Percentiles rank a stretch among this genome's conserved stretches.
Conservation (phyloP, 345 rosid species). For the Camelina neglecta region DNA sequence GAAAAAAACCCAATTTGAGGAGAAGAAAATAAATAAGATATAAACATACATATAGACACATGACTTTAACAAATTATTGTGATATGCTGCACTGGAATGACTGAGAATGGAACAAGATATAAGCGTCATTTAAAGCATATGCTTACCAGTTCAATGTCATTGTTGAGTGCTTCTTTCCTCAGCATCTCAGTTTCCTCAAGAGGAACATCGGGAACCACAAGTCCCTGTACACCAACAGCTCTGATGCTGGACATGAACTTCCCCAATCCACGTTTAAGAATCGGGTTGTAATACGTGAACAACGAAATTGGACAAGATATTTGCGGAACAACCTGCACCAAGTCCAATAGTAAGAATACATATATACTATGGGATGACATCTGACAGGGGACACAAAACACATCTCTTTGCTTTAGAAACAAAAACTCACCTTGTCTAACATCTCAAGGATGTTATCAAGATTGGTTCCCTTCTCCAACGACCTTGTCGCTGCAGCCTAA, state of each 20-base stretch:
- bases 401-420: conserved; percentile 6
- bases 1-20: not conserved
- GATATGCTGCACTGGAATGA: not conserved
- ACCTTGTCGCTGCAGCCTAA: conserved; percentile 91
- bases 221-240: conserved; percentile 80
- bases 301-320: conserved; percentile 78
- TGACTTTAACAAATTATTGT: not conserved
- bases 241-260: conserved; percentile 73
- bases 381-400: not conserved
- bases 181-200: conserved; percentile 86
- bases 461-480: conserved; percentile 74
- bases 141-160: conserved; percentile 74
- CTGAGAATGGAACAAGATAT: conserved; percentile 8
- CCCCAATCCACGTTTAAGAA: conserved; percentile 77
- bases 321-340: conserved; percentile 73
- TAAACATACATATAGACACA: not conserved
- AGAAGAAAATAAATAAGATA: not conserved
- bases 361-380: not conserved
- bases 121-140: not conserved
- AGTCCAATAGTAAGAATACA: conserved; percentile 22
- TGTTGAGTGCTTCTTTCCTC: conserved; percentile 71
- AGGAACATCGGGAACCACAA: conserved; percentile 98
- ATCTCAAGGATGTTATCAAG: conserved; percentile 67
- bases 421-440: conserved; percentile 71
- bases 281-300: conserved; percentile 88